phyloP scores from a whole-genome alignment of 768 basidiomycete species.

The Tulasnella sp. region DNA sequence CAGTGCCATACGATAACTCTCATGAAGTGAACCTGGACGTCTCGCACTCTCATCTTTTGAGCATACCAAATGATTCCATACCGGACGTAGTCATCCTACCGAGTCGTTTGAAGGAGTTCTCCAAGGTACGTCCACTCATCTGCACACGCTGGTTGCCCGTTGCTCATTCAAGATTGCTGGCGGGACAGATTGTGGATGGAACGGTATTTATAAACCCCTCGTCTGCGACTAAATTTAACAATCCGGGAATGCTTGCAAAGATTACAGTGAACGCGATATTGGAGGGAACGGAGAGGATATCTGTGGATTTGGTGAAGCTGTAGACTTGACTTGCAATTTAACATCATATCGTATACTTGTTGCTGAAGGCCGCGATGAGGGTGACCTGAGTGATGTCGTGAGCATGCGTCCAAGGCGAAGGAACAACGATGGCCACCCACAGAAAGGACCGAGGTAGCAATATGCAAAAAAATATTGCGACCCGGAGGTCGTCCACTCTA shows the following conservation, averaged over 20 bases:
- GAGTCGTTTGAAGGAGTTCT: conserved; percentile 84
- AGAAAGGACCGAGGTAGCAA: too few relatives aligned
- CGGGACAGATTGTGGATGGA: conserved; percentile 63
- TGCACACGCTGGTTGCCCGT: not conserved
- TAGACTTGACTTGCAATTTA: conserved; percentile 12
- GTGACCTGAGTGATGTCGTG: not conserved
- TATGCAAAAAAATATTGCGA: conserved; percentile 23
- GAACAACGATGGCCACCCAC: not conserved
- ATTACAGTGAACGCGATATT: conserved; percentile 24
- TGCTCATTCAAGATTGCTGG: not conserved
- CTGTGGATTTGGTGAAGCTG: conserved; percentile 29
- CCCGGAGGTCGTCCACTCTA: conserved; percentile 34
- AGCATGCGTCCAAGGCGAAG: not conserved
- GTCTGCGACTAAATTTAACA: conserved; percentile 37
- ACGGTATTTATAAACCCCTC: conserved; percentile 86
- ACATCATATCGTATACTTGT: not conserved
- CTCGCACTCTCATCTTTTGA: conserved; percentile 60
- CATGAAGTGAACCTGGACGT: conserved; percentile 88
- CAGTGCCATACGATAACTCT: conserved; percentile 67
- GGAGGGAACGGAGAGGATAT: conserved; percentile 23
- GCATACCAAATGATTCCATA: conserved; percentile 44
- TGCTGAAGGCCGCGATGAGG: not conserved
- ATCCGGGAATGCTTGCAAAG: conserved; percentile 23
- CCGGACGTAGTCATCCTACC: conserved; percentile 87
- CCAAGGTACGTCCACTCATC: conserved; percentile 55